Conservation (phyloP, 306 rosid genomes). For the apple (Malus domestica) region ASM211411v1 NC_041791.1:34493501-34494000, state of each 20-base stretch:
- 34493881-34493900: background rate
- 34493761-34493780: conserved; percentile 89
- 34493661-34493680: conserved; percentile 43
- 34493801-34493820: conserved; percentile 98
- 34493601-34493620: conserved; percentile 71
- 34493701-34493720: conserved; percentile 58
- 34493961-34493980: background rate
- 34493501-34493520: background rate
- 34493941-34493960: background rate
- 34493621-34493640: conserved; percentile 86
- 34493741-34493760: conserved; percentile 77
- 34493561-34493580: conserved; percentile 40
- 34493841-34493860: conserved; percentile 11
- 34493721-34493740: conserved; percentile 46
- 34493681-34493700: conserved; percentile 50
- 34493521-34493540: background rate
- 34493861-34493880: conserved; percentile 1
- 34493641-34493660: conserved; percentile 62
- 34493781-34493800: conserved; percentile 96
- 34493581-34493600: conserved; percentile 77
- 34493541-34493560: background rate
- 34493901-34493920: no score
- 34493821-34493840: conserved; percentile 89
- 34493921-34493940: background rate
- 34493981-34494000: background rate